Base-by-base conservation (phyloP, 257 asterid species). In the Leptodermis oblonga region DNA sequence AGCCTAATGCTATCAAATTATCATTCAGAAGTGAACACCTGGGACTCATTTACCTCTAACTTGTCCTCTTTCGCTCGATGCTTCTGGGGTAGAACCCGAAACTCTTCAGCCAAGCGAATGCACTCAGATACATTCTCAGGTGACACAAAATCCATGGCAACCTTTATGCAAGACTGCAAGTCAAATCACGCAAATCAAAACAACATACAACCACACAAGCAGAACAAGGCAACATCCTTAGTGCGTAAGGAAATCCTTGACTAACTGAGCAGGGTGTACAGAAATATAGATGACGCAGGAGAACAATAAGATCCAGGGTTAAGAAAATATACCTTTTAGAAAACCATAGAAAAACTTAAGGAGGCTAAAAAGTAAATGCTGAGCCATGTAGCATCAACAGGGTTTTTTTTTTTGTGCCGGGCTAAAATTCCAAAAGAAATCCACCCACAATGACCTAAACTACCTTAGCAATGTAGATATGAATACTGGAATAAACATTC, bases 61-160 rank as follows among this genome's bases (percentile, higher is more conserved):
- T 84, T 87, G 78, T 90, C 92, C 76, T 86, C 87, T 71, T 86
- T 87, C 12, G 92, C 85, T 74, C 74, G 83, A 75, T 90, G 96
- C 10, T 25, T 70, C 37, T 62, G 67, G 68, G 96, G 95, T 71
- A 90, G 95, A 71, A 60, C 18, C 65, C 96, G 90, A 63, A 84
- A 87, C 71, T 90, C 92, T 77, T 84, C 67, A 7, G 87, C 80
- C 83, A 90, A 76, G 49, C 84, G 86, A 60, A 81, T 42, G 70
- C 95, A 86, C 83, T 87, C 95, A 41, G 74, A 79, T 34, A 90
- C 33, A 69, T 82, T 90, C 67, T 90, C 96, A 8, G 96, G 95
- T 12, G 96, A 87, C 46, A 89, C 96, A 52, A 89, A 89, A 83
- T 89, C 96, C 6, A 84, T 76, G 41, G 95, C 95, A 69, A 90